Base-by-base conservation (phyloP, 2,329 filamentous ascomycete genomes). In the Aspergillus luchuensis region DNA sequence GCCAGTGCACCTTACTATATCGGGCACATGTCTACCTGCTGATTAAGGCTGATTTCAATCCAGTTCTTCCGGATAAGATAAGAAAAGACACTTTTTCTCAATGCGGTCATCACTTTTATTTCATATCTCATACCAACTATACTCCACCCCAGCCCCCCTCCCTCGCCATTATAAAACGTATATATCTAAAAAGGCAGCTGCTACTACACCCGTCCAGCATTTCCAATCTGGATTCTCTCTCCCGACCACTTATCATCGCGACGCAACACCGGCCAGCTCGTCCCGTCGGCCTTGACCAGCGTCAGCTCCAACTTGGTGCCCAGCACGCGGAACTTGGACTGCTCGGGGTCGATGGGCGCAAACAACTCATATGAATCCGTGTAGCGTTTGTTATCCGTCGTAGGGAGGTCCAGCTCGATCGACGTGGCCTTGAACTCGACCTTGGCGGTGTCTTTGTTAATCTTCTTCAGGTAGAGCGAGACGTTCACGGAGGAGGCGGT, bases 401-500 rank as follows among this genome's bases (percentile, higher is more conserved):
- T 99, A n/a, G 86, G 87, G 41, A 99, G 84, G 74, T 99, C 91
- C 47, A 99, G 84, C 10, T 84, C 82, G 54, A 98, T 78, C 50
- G 85, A 81, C 51, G 83, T 79, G 8, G 84, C 71, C 38, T 81
- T 76, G 74, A 98, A 94, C 23, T 84, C 81, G 49, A 98, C 84
- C 66, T 85, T 89, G 55, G 92, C 90, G 25, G 81, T 85, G 23
- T 89, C 85, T 78, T 94, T 96, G 79, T 93, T 87, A 70, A 99
- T 97, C 81, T 98, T 98, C 83, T 98, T 99, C 57, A 98, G 84
- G 80, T 96, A 99, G 68, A 97, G 89, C 8, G 91, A 95, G 2
- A 91, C 93, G 67, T 96, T 97, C 59, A 98, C 91, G 13, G 87
- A 88, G 11, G 86, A 85, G 2, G 89, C 82, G 1, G 95, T 98